These are phyloP conservation scores for Hortaea sp. DNA, from an alignment of 2,329 filamentous ascomycete species.

Conservation along the genomic window DNA sequence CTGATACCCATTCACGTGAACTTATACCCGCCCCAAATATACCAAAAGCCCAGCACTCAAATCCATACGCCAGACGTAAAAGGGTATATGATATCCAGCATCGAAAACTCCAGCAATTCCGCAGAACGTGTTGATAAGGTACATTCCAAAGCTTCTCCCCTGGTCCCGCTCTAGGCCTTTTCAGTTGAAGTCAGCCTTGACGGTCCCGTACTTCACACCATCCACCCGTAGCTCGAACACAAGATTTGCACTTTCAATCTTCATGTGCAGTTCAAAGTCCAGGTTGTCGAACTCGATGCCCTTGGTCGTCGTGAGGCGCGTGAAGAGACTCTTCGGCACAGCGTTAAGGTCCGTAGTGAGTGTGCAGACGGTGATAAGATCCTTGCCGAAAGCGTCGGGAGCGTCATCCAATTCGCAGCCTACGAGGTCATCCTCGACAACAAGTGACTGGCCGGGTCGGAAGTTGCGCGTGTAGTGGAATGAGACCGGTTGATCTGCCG, in stretches of 20 bases:
- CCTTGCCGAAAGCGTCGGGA: constrained; percentile 40
- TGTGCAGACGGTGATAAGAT: constrained; percentile 60
- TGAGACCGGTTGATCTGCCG: constrained; percentile 61
- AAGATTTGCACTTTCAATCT: constrained; percentile 65
- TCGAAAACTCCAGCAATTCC: not conserved
- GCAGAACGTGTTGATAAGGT: not conserved
- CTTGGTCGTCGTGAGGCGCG: constrained; percentile 64
- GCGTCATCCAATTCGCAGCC: constrained; percentile 61
- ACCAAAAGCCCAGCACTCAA: not conserved
- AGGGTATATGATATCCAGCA: not conserved
- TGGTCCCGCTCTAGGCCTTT: not conserved
- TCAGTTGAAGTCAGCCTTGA: constrained; percentile 69
- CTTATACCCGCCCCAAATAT: not conserved
- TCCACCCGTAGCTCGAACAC: constrained; percentile 73
- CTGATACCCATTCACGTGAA: not conserved
- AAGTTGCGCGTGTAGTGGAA: constrained; percentile 85
- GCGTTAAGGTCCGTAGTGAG: constrained; percentile 70
- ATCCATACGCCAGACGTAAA: not conserved
- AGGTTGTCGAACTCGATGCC: constrained; percentile 75
- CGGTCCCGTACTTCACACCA: constrained; percentile 64
- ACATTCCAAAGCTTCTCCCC: too few relatives aligned
- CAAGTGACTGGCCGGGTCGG: constrained; percentile 62
- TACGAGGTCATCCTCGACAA: constrained; percentile 73
- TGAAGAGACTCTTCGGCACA: constrained; percentile 64
- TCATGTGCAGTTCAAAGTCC: constrained; percentile 75